phyloP scores from a whole-genome alignment of 192 early-diverging fungal genomes.

The Spizellomyces sp. region DNA sequence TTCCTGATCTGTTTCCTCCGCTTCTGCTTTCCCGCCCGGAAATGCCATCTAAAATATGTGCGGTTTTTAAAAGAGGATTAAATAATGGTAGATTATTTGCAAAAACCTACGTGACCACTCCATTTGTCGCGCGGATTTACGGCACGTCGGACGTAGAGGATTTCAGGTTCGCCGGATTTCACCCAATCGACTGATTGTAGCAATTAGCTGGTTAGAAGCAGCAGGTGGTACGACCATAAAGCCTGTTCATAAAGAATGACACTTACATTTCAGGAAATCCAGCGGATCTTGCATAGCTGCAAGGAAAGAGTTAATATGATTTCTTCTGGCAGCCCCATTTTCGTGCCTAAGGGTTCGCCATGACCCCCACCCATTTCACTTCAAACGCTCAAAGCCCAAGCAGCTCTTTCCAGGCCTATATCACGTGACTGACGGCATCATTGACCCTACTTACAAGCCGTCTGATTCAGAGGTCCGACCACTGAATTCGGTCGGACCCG shows the following conservation, averaged over 20 bases:
- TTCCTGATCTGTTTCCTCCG: slow-evolving; percentile 33
- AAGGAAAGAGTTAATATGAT: no score
- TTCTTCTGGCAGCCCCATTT: no score
- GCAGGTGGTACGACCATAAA: not conserved
- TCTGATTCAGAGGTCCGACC: not conserved
- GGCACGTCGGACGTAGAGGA: slow-evolving; percentile 32
- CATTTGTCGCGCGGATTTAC: slow-evolving; percentile 25
- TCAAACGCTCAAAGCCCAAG: no score
- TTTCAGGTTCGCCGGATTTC: slow-evolving; percentile 15
- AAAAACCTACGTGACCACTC: slow-evolving; percentile 35
- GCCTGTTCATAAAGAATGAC: not conserved
- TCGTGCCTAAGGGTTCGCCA: no score
- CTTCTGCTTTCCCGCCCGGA: slow-evolving; percentile 34
- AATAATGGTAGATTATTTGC: not conserved
- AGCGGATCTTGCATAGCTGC: not conserved
- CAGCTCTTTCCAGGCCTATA: no score
- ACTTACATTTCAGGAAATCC: slow-evolving; percentile 17
- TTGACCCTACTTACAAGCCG: not conserved
- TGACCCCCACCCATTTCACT: no score
- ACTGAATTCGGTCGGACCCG: slow-evolving; percentile 13
- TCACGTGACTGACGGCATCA: no score
- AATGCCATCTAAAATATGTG: slow-evolving; percentile 32
- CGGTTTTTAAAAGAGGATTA: not conserved
- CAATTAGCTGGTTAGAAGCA: slow-evolving; percentile 3
- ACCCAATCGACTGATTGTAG: slow-evolving; percentile 23